Conservation (phyloP, 257 asterid species). For the Plectranthus barbatus region DNA sequence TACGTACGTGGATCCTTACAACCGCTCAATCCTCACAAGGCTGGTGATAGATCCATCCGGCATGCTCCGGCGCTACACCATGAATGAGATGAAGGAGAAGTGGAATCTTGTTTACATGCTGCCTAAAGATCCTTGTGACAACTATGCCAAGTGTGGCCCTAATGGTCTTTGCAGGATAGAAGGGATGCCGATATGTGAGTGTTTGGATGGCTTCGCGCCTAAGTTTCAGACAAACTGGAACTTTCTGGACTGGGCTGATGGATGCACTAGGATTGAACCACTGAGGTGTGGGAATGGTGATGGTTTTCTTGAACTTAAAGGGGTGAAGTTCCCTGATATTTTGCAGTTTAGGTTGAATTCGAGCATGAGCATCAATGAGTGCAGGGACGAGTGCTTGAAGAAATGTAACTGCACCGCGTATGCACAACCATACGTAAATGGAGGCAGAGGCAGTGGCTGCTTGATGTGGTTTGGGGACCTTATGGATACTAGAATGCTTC, state of each 20-base stretch:
- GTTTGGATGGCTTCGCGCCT: constrained; percentile 17
- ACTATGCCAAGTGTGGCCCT: constrained; percentile 1
- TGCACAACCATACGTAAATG: constrained; percentile 14
- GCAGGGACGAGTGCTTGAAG: constrained; percentile 13
- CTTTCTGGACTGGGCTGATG: constrained; percentile 5
- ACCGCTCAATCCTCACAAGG: constrained; percentile 5
- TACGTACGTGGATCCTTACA: neutral
- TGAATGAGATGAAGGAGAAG: neutral
- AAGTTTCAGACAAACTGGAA: constrained; percentile 8
- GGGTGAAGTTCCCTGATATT: constrained; percentile 14
- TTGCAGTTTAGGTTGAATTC: neutral
- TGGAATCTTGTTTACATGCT: neutral
- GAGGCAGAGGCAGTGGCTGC: constrained; percentile 15
- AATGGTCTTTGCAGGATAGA: neutral
- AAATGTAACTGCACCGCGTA: constrained; percentile 19
- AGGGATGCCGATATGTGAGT: constrained; percentile 4
- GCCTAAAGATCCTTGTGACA: constrained; percentile 7
- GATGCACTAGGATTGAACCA: constrained; percentile 15
- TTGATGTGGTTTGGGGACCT: constrained; percentile 25
- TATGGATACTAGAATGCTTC: constrained; percentile 9
- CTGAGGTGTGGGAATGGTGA: constrained; percentile 11
- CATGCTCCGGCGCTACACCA: neutral
- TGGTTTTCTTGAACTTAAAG: constrained; percentile 12
- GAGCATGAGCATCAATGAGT: constrained; percentile 16
- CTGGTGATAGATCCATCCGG: neutral